Conservation (phyloP, 495 filamentous ascomycete genomes). For the Trichoderma reesei region DNA sequence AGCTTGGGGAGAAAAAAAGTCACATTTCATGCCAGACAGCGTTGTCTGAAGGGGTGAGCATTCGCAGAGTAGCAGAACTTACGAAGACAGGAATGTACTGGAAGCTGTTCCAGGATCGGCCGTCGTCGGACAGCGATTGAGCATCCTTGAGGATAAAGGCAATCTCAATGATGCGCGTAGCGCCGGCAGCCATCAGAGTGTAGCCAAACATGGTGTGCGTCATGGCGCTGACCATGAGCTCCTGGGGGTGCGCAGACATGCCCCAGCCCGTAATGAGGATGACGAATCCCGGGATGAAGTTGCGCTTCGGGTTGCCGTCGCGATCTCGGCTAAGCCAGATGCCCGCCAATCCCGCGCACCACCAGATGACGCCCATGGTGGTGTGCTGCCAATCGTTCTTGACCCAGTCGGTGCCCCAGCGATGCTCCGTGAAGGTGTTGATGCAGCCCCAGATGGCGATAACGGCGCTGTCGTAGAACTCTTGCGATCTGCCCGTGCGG, state of each 20-base stretch:
- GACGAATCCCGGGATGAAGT: constrained; percentile 84
- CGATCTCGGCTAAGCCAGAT: constrained; percentile 82
- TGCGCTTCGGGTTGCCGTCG: constrained; percentile 78
- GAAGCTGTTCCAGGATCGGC: constrained; percentile 65
- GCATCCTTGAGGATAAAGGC: constrained; percentile 74
- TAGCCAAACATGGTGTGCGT: constrained; percentile 92
- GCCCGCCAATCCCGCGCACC: constrained; percentile 82
- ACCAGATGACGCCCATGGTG: constrained; percentile 96
- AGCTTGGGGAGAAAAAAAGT: not conserved
- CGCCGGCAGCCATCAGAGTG: constrained; percentile 83
- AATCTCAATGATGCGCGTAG: constrained; percentile 82
- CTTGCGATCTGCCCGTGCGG: constrained; percentile 78
- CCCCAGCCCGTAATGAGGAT: constrained; percentile 90
- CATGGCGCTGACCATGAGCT: constrained; percentile 72
- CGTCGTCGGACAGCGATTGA: constrained; percentile 44
- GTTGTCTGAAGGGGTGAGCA: too few species aligned
- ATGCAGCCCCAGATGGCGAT: constrained; percentile 93
- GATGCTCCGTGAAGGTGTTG: constrained; percentile 97
- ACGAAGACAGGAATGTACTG: constrained; percentile 89
- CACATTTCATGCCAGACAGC: not conserved
- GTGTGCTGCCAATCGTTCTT: constrained; percentile 95
- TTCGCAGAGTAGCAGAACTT: constrained; percentile 28
- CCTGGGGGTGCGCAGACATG: constrained; percentile 84
- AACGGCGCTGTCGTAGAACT: constrained; percentile 90
- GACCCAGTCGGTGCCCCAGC: constrained; percentile 87